Evolutionary conservation across 140 eudicot genomes (phyloP), one percentile per base, ranked within the genome.

Genomic region (Anethum foeniculum): DNA sequence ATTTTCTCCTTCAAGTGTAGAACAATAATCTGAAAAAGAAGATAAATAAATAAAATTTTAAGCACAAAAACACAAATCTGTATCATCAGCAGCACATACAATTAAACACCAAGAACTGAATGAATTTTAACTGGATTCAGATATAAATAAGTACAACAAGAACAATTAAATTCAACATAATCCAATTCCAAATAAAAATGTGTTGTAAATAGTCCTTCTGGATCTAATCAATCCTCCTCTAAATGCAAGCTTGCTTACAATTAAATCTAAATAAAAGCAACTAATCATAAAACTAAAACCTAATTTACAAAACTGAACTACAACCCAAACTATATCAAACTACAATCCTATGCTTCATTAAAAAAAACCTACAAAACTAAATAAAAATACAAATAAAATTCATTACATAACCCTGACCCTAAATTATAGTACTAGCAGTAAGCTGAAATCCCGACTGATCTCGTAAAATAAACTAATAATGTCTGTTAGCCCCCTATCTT

Each of bases 1-100:
- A 6, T 78, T 86, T 28, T 94, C 98, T 67, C 98, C 97, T 85
- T 94, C 98, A 25, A 94, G 91, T 60, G 87, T 86, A 38, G 91
- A 80, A 85, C 98, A 94, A 74, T 94, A 90, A 89, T 94, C 97
- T 92, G 82, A 75, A 77, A 3, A 83, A 11, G 5, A 76, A 47
- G 4, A 14, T 38, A 19, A 32, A 43, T 30, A 32, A 78, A 68
- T 12, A 4, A 28, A 36, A 34, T 80, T 39, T 46, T 21, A 32
- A 54, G 6, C 7, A 14, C 14, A 47, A 23, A 21, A 58, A 64
- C 23, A 51, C 72, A 30, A 11, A 67, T 13, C 30, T 4, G 5
- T 11, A 41, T 30, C 43, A 67, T 8, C 32, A 13, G 19, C 39
- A 67, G 19, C 39, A 67, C 7, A 30, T 67, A 12, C 6, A 25